Percentiles rank a stretch among this genome's conserved stretches.
Conservation (phyloP, 176 grass and related monocot species). For the Zoysia pacifica region DNA sequence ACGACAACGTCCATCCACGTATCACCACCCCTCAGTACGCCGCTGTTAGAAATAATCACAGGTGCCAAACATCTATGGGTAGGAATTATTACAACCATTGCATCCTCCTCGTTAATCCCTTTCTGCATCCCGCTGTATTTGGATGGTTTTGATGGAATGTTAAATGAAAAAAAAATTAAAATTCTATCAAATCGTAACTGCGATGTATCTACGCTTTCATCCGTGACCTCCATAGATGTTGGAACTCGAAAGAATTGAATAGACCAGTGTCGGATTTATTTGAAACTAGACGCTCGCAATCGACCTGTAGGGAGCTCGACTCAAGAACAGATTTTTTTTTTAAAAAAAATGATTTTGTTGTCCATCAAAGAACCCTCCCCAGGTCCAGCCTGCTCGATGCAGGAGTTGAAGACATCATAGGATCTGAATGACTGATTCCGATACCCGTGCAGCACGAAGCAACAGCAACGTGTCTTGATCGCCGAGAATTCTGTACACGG, state of each 20-base stretch:
- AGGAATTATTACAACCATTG: background rate
- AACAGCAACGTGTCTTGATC: slow-evolving; percentile 11
- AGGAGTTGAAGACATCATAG: background rate
- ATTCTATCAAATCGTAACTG: background rate
- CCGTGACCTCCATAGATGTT: slow-evolving; percentile 16
- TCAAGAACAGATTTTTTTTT: background rate
- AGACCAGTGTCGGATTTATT: background rate
- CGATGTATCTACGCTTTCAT: background rate
- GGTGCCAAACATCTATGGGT: background rate
- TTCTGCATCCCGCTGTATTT: background rate
- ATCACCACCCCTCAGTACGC: background rate
- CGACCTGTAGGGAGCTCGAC: background rate
- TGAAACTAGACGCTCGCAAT: background rate
- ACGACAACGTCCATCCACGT: slow-evolving; percentile 13
- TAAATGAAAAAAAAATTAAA: slow-evolving; percentile 21
- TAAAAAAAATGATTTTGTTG: too few relatives aligned
- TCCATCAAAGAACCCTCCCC: slow-evolving; percentile 11
- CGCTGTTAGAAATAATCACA: slow-evolving; percentile 27
- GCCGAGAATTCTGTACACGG: background rate
- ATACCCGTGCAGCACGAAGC: background rate
- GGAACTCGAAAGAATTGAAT: slow-evolving; percentile 27
- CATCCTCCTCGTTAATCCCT: background rate
- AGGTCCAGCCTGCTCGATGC: slow-evolving; percentile 5
- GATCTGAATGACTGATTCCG: background rate
- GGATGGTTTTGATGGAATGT: slow-evolving; percentile 36